Conservation (phyloP, 805 yeast species). For the Metschnikowia anglica region DNA sequence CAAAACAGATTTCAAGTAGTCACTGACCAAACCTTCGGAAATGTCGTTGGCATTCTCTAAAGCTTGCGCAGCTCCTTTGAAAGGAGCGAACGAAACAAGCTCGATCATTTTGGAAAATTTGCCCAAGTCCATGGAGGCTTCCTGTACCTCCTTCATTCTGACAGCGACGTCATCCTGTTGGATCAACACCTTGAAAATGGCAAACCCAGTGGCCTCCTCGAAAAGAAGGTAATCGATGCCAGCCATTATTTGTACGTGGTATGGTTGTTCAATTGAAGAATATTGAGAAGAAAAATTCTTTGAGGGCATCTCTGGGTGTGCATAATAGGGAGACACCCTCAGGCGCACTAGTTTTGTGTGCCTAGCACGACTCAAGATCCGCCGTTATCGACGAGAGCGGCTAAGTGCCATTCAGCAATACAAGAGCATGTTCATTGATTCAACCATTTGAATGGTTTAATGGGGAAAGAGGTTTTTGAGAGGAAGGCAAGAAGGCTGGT, state of each 20-base stretch:
- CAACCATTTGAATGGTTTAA: no score
- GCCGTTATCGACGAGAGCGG: background rate
- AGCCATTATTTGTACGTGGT: conserved; percentile 44
- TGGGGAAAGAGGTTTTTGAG: no score
- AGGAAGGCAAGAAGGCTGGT: no score
- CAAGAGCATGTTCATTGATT: no score
- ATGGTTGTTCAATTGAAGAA: conserved; percentile 8
- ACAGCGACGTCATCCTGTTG: conserved; percentile 95
- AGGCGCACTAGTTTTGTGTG: conserved; percentile 12
- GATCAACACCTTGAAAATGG: conserved; percentile 86
- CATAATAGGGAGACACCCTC: conserved; percentile 11
- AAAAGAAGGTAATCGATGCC: conserved; percentile 87
- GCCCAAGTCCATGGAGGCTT: conserved; percentile 79
- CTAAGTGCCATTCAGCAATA: no score
- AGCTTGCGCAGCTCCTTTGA: conserved; percentile 99
- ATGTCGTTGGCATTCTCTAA: conserved; percentile 97
- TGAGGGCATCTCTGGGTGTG: conserved; percentile 23
- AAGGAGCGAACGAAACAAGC: conserved; percentile 93
- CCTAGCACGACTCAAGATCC: conserved; percentile 12
- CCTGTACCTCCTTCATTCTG: conserved; percentile 90
- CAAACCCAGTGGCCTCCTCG: conserved; percentile 99
- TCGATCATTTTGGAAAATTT: conserved; percentile 90
- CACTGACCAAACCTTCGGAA: conserved; percentile 94
- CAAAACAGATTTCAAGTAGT: conserved; percentile 81
- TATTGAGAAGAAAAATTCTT: conserved; percentile 19